Evolutionary conservation across 1,284 basidiomycete species (phyloP).

Genomic region (Trichosporon sp.): DNA sequence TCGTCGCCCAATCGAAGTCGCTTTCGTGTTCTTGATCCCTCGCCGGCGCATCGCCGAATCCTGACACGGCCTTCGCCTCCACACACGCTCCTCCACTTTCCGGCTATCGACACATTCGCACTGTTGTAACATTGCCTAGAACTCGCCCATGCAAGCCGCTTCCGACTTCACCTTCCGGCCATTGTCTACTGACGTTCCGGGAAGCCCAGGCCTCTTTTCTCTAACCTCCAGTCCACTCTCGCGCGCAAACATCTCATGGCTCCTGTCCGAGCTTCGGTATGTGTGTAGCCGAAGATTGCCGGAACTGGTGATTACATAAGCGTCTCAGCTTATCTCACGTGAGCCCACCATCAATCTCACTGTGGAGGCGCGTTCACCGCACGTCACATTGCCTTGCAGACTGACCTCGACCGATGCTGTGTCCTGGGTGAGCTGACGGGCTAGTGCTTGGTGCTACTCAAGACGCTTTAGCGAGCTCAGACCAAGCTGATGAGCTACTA

Average conservation of each 20-base stretch:
- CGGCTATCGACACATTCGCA: background rate
- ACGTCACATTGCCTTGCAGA: too few relatives aligned
- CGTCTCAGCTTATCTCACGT: background rate
- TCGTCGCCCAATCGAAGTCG: background rate
- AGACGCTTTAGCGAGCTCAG: too few relatives aligned
- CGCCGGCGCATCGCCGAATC: background rate
- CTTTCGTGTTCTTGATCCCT: background rate
- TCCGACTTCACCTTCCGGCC: background rate
- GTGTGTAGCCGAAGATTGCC: background rate
- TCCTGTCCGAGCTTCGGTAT: background rate
- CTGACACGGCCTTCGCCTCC: background rate
- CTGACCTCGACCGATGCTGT: too few relatives aligned
- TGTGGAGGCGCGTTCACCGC: too few relatives aligned
- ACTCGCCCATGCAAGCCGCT: background rate
- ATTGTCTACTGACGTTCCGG: background rate
- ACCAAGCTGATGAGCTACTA: too few relatives aligned
- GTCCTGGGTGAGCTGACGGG: too few relatives aligned
- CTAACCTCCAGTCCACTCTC: background rate
- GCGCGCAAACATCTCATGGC: background rate
- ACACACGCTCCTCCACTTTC: background rate
- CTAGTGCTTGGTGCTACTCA: too few relatives aligned
- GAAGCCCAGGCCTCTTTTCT: background rate
- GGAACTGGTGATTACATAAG: background rate
- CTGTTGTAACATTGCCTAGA: background rate
- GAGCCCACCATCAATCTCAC: too few relatives aligned